Base-by-base conservation (phyloP, 768 basidiomycete genomes). In the Pisolithus microcarpus region DNA sequence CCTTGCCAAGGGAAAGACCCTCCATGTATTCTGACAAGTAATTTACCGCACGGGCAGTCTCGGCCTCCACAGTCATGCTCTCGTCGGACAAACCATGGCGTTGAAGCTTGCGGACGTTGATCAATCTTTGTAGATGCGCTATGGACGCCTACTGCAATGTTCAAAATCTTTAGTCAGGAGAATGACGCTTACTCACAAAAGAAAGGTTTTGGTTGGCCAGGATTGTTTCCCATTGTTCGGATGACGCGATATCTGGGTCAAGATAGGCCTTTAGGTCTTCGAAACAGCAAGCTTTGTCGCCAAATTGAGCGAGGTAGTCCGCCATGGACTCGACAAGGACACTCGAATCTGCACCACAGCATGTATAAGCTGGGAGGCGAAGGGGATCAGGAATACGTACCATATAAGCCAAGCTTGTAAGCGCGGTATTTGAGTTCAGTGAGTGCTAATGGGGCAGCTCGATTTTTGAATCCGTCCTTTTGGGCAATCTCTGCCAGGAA, bases 251-350 rank as follows among this genome's bases (percentile, higher is more conserved):
- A 21, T 76, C 68, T 13, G 87, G 66, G 7, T 60, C 61, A 49
- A 85, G 65, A 62, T 86, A 91, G 3, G 82, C 80, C 56, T 75
- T 76, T 38, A 95, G 70, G 59, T 96, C 93, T 67, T 94, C 92
- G 52, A 82, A 89, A 64, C 90, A 91, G 65, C 87, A 91, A 5
- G 84, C 73, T 66, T 92, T 95, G 65, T 84, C 81, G 28, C 87
- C 85, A 58, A 91, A 80, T 52, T 71, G 72, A 38, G 78, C 70
- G 61, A 91, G 82, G 65, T 94, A 95, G 44, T 73, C 67, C 59
- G 80, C 72, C 61, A 92, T 68, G 50, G 84, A 70, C 10, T 65
- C 60, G 30, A 77, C 62, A 49, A 84, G 57, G 26, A 68, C 66
- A 11, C 59, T 58, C 26, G 72, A 46, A 57, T 81, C 84, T 87